phyloP scores from a whole-genome alignment of 2,329 filamentous ascomycete genomes.

The Ophiostoma perfectum region DNA sequence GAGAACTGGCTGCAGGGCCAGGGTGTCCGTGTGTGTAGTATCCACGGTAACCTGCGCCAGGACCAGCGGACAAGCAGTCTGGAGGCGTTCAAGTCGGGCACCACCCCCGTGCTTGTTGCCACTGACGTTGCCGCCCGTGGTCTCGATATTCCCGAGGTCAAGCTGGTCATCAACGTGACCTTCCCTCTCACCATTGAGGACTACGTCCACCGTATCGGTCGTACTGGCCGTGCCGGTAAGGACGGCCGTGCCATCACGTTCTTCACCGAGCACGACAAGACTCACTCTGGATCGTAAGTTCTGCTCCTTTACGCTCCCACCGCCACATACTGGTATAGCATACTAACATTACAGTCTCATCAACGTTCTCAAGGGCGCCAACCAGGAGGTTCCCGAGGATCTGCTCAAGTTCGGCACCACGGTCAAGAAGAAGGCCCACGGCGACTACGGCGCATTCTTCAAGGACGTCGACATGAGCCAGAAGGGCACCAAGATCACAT shows the following conservation, averaged over 20 bases:
- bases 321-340: too few species aligned
- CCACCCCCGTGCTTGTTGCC: conserved; percentile 78
- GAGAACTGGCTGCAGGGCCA: conserved; percentile 73
- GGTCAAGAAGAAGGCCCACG: conserved; percentile 97
- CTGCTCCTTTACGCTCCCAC: neutral
- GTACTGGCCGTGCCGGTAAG: conserved; percentile 89
- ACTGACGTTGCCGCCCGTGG: conserved; percentile 95
- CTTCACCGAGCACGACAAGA: conserved; percentile 93
- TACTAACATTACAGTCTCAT: conserved; percentile 56
- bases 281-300: conserved; percentile 78
- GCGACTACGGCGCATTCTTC: conserved; percentile 91
- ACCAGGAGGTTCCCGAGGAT: conserved; percentile 83
- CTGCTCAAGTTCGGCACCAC: conserved; percentile 94
- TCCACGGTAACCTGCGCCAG: conserved; percentile 89
- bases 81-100: conserved; percentile 83
- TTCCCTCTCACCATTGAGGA: conserved; percentile 95
- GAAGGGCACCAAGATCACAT: conserved; percentile 86
- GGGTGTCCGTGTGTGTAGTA: conserved; percentile 79
- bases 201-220: conserved; percentile 94
- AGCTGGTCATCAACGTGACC: conserved; percentile 90
- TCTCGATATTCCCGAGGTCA: conserved; percentile 90
- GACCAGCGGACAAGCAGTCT: conserved; percentile 81
- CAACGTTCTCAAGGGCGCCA: conserved; percentile 90
- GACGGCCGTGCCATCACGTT: conserved; percentile 83
- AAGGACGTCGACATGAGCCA: conserved; percentile 82